Conservation (phyloP, 2,329 filamentous ascomycete species). For the Fusarium oxysporum region DNA sequence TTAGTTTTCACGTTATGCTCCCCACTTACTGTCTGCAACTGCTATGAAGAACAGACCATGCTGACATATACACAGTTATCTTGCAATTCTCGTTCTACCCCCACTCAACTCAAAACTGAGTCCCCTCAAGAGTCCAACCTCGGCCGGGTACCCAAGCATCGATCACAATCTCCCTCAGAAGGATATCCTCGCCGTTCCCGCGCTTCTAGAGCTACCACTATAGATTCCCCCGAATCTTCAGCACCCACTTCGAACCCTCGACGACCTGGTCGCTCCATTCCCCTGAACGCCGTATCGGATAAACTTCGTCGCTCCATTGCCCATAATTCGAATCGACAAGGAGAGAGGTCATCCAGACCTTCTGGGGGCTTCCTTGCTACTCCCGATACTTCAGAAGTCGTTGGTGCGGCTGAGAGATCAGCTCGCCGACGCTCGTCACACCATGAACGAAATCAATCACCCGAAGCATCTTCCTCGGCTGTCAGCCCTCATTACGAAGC, state of each 20-base stretch:
- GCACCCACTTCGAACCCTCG: slow-evolving; percentile 38
- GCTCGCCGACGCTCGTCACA: slow-evolving; percentile 56
- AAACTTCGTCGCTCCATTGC: slow-evolving; percentile 52
- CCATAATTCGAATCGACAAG: slow-evolving; percentile 44
- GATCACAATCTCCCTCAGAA: slow-evolving; percentile 52
- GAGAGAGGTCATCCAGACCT: slow-evolving; percentile 41
- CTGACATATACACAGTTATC: slow-evolving; percentile 34
- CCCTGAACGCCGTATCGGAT: slow-evolving; percentile 49
- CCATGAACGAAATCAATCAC: slow-evolving; percentile 57
- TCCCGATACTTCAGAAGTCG: slow-evolving; percentile 67
- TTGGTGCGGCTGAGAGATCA: slow-evolving; percentile 48
- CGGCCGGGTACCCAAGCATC: slow-evolving; percentile 46
- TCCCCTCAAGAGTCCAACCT: slow-evolving; percentile 45
- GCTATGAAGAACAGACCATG: neutral
- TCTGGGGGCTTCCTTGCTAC: slow-evolving; percentile 61
- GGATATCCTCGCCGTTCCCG: slow-evolving; percentile 48
- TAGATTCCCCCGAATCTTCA: slow-evolving; percentile 47
- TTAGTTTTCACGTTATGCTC: slow-evolving; percentile 24
- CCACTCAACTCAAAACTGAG: slow-evolving; percentile 45
- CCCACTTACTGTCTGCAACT: neutral
- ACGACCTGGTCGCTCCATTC: slow-evolving; percentile 45
- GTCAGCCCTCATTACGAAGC: slow-evolving; percentile 57
- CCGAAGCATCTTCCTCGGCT: slow-evolving; percentile 56
- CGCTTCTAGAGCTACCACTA: slow-evolving; percentile 45
- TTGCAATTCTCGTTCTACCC: slow-evolving; percentile 41